Evolutionary conservation across 768 basidiomycete genomes (phyloP).

Genomic region (Auricularia auricula-judae): DNA sequence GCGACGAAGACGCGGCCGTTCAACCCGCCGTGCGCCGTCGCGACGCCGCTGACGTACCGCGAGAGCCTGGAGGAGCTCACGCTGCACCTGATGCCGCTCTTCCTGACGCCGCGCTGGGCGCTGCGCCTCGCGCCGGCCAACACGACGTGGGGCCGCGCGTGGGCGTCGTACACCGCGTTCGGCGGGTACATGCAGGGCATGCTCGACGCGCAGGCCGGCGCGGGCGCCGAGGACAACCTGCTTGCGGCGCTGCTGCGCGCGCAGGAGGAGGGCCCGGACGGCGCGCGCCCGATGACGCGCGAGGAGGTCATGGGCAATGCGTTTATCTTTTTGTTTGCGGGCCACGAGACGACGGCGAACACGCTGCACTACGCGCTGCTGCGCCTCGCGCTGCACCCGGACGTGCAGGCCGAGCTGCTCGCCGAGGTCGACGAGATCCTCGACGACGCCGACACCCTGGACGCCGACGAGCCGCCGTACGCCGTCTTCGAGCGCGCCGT

Average conservation of each 20-base stretch:
- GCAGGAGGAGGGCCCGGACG: neutral
- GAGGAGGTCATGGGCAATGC: conserved; percentile 5
- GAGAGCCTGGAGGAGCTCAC: conserved; percentile 5
- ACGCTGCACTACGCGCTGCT: conserved; percentile 6
- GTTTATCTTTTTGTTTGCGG: conserved; percentile 8
- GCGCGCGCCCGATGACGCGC: neutral
- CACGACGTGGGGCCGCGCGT: conserved; percentile 4
- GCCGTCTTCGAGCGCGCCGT: neutral
- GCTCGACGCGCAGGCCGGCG: conserved; percentile 2
- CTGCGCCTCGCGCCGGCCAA: neutral
- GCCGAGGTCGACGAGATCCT: neutral
- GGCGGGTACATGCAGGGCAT: conserved; percentile 6
- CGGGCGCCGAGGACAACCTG: neutral
- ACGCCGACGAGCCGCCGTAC: neutral
- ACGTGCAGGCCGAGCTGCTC: conserved; percentile 2
- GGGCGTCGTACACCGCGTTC: conserved; percentile 2
- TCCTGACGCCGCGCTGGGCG: conserved; percentile 5
- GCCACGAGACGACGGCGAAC: conserved; percentile 8
- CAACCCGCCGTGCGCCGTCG: neutral
- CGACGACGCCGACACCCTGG: neutral
- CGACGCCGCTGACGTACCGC: neutral
- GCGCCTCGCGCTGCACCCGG: conserved; percentile 7
- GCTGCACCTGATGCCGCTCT: conserved; percentile 6
- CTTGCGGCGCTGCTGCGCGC: neutral
- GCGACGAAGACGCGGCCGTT: neutral